These are phyloP conservation scores for Apium graveolens DNA, from an alignment of 129 eudicot genomes.

Conservation along the genomic window DNA sequence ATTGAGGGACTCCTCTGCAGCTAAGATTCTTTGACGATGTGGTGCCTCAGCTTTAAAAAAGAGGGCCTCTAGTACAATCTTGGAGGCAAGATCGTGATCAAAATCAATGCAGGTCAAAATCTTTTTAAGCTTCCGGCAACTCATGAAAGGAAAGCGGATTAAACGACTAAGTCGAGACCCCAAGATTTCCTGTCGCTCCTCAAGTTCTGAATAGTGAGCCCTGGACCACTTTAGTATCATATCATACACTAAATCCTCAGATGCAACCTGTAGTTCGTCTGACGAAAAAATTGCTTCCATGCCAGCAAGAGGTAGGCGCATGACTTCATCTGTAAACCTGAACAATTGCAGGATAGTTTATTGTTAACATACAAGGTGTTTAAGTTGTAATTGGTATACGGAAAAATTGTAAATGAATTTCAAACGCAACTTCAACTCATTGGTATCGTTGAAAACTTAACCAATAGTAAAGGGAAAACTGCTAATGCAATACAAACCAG, in stretches of 20 bases:
- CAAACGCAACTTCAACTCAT: background rate
- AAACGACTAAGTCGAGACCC: slow-evolving; percentile 54
- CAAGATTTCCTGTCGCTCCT: slow-evolving; percentile 68
- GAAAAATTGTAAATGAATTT: background rate
- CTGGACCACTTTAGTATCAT: slow-evolving; percentile 68
- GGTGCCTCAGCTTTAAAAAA: slow-evolving; percentile 80
- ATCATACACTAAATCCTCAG: slow-evolving; percentile 84
- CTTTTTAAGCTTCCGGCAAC: slow-evolving; percentile 62
- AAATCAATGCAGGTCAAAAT: slow-evolving; percentile 72
- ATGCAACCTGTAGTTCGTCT: slow-evolving; percentile 79
- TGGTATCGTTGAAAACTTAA: background rate
- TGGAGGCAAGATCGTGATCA: slow-evolving; percentile 59
- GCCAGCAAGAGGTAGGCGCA: slow-evolving; percentile 66
- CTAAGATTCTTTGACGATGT: slow-evolving; percentile 58
- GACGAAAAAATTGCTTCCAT: slow-evolving; percentile 63
- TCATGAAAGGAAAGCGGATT: slow-evolving; percentile 86
- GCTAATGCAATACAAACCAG: background rate
- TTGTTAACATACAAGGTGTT: background rate
- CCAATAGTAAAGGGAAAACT: background rate
- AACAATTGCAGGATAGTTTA: background rate
- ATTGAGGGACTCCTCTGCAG: slow-evolving; percentile 43
- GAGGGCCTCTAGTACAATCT: slow-evolving; percentile 68
- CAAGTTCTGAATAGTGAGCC: slow-evolving; percentile 47
- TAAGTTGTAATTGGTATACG: background rate
- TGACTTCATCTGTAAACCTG: slow-evolving; percentile 75